Evolutionary conservation across 2,329 filamentous ascomycete species (phyloP).

Genomic region (Cercospora brassicicola): DNA sequence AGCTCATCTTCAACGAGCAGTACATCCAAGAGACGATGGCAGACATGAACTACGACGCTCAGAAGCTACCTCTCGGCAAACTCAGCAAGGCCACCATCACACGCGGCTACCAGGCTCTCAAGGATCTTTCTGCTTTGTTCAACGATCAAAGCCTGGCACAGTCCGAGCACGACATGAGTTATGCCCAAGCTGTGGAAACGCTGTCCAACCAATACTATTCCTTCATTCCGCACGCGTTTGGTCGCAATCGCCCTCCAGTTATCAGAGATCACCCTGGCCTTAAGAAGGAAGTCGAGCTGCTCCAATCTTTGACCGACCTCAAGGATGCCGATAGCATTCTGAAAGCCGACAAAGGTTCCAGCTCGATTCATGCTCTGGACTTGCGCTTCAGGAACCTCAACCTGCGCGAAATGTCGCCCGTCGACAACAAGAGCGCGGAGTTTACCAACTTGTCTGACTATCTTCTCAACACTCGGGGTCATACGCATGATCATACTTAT

Average conservation of each 20-base stretch:
- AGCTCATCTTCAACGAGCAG: constrained; percentile 78
- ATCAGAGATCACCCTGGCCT: constrained; percentile 59
- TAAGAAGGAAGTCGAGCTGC: constrained; percentile 74
- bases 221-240: constrained; percentile 78
- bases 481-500: constrained; percentile 64
- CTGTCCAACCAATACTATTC: constrained; percentile 80
- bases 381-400: constrained; percentile 69
- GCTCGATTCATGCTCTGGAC: constrained; percentile 65
- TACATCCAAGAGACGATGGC: constrained; percentile 62
- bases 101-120: constrained; percentile 73
- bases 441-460: constrained; percentile 67
- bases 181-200: constrained; percentile 53
- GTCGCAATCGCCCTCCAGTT: constrained; percentile 69
- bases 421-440: constrained; percentile 61
- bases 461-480: constrained; percentile 64
- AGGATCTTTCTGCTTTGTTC: constrained; percentile 70
- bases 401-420: constrained; percentile 72
- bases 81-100: constrained; percentile 76
- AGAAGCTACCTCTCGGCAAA: constrained; percentile 81
- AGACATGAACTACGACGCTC: constrained; percentile 67
- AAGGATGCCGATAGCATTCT: constrained; percentile 77
- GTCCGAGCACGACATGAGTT: constrained; percentile 38
- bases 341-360: constrained; percentile 56
- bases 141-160: constrained; percentile 52
- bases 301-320: constrained; percentile 82